Base-by-base conservation (phyloP, 2,329 filamentous ascomycete genomes). In the Alternaria tenuissima region DNA sequence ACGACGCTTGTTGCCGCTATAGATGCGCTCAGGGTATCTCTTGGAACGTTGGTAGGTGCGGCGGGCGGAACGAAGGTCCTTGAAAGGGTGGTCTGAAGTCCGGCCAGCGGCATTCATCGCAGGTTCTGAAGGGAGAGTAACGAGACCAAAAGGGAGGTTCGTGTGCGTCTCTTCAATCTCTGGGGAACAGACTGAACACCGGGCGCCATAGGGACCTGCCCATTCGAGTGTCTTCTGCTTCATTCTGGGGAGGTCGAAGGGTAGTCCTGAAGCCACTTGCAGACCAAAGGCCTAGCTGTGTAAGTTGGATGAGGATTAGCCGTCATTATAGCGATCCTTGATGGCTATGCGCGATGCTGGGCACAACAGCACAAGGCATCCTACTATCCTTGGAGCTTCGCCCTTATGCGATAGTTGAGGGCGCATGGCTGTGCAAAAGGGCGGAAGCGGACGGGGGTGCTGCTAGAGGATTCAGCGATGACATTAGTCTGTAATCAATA, bases 81-180 rank as follows among this genome's bases (percentile, higher is more conserved):
- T 56, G 36, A 56, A 56, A 1, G 54, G 54, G 9, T 56, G 54
- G 12, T 56, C 54, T 32, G 54, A 49, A 20, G 34, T 42, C 34
- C 54, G 43, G 24, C 54, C 54, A 16, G 54, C 54, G 36, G 54
- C 44, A n/a, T 56, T 41, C 54, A 56, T 56, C 20, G 43, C 44
- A 14, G 54, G 36, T 38, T 56, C 44, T 7, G 54, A 51, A 28
- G 38, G 43, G 1, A 56, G 54, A 14, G 24, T 49, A 7, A 56
- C 7, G 3, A 56, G 24, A 36, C 54, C 36, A 14, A 49, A 34
- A 5, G 44, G 54, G 18, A 42, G 26, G 26, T 39, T 38, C 16
- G 7, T 14, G 16, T 42, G 26, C n/a, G 54, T 51, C 18, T 51
- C 34, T n/a, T 26, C 11, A 2, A 14, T 16, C 16, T 34, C 54